Base-by-base conservation (phyloP, 2,329 filamentous ascomycete genomes). In the Ophiostoma ips region DNA sequence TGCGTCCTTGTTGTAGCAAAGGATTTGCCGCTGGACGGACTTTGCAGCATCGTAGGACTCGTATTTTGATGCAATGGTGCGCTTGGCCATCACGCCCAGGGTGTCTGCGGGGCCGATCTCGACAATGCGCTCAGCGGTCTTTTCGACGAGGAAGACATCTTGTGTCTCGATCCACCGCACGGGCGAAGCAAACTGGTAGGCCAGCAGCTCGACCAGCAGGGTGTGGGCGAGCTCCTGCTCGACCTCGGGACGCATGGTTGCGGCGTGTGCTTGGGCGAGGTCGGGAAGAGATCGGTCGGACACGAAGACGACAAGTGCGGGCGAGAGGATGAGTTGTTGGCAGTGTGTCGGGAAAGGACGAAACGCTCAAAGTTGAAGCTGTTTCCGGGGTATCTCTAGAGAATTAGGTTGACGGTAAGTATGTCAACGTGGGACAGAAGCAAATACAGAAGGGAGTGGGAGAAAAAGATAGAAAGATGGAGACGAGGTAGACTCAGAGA, bases 81-180 rank as follows among this genome's bases (percentile, higher is more conserved):
- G 80, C 75, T 89, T 94, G 57, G 92, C 92, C 92, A 98, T 98
- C 52, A 87, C 89, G 64, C 90, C 90, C 34, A 98, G 79, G 24
- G 92, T 98, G 68, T 98, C 90, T 61, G 90, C 89, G 24, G 92
- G 92, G 65, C 92, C 92, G 60, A 98, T 84, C 69, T 98, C 92
- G 61, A 98, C 92, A 63, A 98, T 94, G 64, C 92, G 83, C 76
- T 98, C 92, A 47, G 92, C 94, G 48, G 82, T 84, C 72, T 94
- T 92, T 69, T 96, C 88, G 57, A 84, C 90, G 60, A 98, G 84
- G 63, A 98, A 92, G 61, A 98, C 92, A 90, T 98, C 92, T 71
- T 98, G 92, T 50, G 92, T 98, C 72, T 98, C 92, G 69, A 98
- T 98, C 92, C 92, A 98, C 81, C 92, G 83, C 61, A 98, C 92